Conservation (phyloP, 2,329 filamentous ascomycete genomes). For the Arthroderma uncinatum region DNA sequence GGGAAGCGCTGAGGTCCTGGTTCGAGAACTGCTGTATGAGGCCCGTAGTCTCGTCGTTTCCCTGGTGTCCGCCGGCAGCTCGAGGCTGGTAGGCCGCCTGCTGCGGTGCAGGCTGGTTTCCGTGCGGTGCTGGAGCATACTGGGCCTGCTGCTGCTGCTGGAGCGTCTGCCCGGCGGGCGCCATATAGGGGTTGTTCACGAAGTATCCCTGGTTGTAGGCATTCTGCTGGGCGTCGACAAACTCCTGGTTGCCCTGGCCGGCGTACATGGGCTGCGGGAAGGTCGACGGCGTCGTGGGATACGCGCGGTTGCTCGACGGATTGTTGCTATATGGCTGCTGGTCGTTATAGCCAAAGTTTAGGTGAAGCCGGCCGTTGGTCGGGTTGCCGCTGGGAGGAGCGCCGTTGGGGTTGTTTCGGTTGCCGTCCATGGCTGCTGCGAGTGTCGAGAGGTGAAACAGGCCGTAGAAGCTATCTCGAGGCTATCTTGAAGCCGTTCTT, state of each 20-base stretch:
- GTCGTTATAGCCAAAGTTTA: slow-evolving; percentile 47
- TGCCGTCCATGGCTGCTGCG: neutral
- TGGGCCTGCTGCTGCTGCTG: slow-evolving; percentile 39
- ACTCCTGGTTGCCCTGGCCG: slow-evolving; percentile 49
- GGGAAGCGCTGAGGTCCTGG: slow-evolving; percentile 72
- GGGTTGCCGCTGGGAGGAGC: slow-evolving; percentile 54
- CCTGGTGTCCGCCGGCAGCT: slow-evolving; percentile 37
- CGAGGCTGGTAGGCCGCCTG: slow-evolving; percentile 44
- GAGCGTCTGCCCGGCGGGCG: slow-evolving; percentile 17
- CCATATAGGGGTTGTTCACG: slow-evolving; percentile 46
- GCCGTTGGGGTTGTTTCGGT: slow-evolving; percentile 36
- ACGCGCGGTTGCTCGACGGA: slow-evolving; percentile 52
- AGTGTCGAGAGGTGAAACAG: neutral
- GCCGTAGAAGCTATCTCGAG: neutral
- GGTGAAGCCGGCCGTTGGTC: slow-evolving; percentile 46
- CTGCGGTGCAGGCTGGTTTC: slow-evolving; percentile 45
- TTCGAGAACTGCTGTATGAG: slow-evolving; percentile 94
- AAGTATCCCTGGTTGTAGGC: slow-evolving; percentile 47
- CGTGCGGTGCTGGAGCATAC: slow-evolving; percentile 33
- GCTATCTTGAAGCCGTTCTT: neutral
- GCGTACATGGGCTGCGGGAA: slow-evolving; percentile 83
- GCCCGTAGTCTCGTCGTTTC: slow-evolving; percentile 77
- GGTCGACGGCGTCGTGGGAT: slow-evolving; percentile 84
- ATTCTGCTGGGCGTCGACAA: slow-evolving; percentile 42
- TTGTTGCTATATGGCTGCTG: slow-evolving; percentile 45